Evolutionary conservation across 805 yeast species (phyloP).

Genomic region (Metschnikowia cubensis): DNA sequence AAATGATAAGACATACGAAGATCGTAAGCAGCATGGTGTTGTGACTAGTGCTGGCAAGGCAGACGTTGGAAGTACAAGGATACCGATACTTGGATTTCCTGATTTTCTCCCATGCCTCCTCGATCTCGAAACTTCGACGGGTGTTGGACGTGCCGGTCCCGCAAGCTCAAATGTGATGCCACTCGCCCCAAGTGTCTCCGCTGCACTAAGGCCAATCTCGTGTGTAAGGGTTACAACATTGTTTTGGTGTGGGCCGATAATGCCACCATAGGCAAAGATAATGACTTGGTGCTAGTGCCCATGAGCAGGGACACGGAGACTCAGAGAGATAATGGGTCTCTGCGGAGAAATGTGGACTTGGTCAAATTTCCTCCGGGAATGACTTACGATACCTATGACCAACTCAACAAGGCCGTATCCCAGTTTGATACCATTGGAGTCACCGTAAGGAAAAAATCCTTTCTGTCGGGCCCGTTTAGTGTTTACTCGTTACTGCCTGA

Average conservation of each 20-base stretch:
- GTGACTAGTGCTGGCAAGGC: neutral
- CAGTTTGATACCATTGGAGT: slow-evolving; percentile 22
- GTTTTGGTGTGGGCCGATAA: slow-evolving; percentile 46
- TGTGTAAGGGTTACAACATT: slow-evolving; percentile 49
- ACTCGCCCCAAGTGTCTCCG: slow-evolving; percentile 43
- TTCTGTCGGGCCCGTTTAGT: slow-evolving; percentile 10
- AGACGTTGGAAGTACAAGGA: neutral
- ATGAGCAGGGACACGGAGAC: slow-evolving; percentile 18
- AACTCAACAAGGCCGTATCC: slow-evolving; percentile 37
- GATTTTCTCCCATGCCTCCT: slow-evolving; percentile 12
- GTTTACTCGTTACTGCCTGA: slow-evolving; percentile 2
- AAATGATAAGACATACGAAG: neutral
- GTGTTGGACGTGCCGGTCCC: slow-evolving; percentile 52
- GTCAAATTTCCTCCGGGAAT: slow-evolving; percentile 35
- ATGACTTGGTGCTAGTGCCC: slow-evolving; percentile 17
- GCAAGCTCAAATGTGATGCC: slow-evolving; percentile 54
- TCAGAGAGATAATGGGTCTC: slow-evolving; percentile 28
- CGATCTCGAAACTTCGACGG: slow-evolving; percentile 42
- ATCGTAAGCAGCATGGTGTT: neutral
- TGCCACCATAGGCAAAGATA: slow-evolving; percentile 26
- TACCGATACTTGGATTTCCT: neutral
- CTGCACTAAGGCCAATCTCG: slow-evolving; percentile 42
- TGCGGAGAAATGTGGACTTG: slow-evolving; percentile 44
- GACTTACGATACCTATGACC: slow-evolving; percentile 35
- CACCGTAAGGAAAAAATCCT: neutral